Conservation (phyloP, 176 grass and related monocot species). For the Triticum aestivum region IWGSC_CS_RefSeq_v2.1 NC_057802.1:38703526-38704025, state of each 20-base stretch:
- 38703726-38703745: neutral
- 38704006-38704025: neutral
- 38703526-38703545: no score
- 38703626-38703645: no score
- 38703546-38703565: no score
- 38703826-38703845: no score
- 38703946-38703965: neutral
- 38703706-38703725: neutral
- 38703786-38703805: neutral
- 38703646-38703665: neutral
- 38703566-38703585: no score
- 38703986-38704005: neutral
- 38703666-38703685: conserved; percentile 21
- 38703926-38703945: neutral
- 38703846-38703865: neutral
- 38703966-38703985: neutral
- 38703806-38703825: neutral
- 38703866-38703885: neutral
- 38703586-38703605: no score
- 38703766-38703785: neutral
- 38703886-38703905: no score
- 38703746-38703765: conserved; percentile 4
- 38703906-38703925: neutral
- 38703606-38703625: no score
- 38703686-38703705: neutral